Percentiles rank a stretch among this genome's conserved stretches.
Conservation (phyloP, 495 filamentous ascomycete genomes). For the Neurospora sp. region DNA sequence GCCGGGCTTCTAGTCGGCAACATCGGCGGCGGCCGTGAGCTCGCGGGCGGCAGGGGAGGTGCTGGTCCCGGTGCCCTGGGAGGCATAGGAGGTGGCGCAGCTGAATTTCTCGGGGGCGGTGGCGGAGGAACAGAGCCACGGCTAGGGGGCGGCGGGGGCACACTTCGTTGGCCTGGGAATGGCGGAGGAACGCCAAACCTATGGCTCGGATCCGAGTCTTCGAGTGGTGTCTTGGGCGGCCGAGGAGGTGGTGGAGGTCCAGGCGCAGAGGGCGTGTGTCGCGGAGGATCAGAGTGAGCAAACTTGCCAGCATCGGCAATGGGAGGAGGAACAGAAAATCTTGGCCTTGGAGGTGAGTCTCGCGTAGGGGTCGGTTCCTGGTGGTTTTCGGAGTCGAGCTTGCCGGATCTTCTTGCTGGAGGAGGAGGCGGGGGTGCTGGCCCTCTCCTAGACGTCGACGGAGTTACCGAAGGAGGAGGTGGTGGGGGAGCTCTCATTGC, state of each 20-base stretch:
- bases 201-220: slow-evolving; percentile 41
- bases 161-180: slow-evolving; percentile 59
- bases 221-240: slow-evolving; percentile 77
- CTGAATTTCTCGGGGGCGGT: slow-evolving; percentile 47
- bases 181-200: slow-evolving; percentile 76
- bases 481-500: slow-evolving; percentile 45
- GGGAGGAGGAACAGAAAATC: slow-evolving; percentile 76
- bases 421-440: slow-evolving; percentile 81
- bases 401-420: slow-evolving; percentile 52
- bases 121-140: slow-evolving; percentile 57
- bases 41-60: slow-evolving; percentile 49
- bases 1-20: slow-evolving; percentile 26
- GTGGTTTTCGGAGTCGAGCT: slow-evolving; percentile 26
- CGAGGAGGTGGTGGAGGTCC: slow-evolving; percentile 79
- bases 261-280: slow-evolving; percentile 50
- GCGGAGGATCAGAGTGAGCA: slow-evolving; percentile 44
- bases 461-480: slow-evolving; percentile 38
- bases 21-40: slow-evolving; percentile 32
- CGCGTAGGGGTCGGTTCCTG: slow-evolving; percentile 47
- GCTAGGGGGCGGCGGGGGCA: slow-evolving; percentile 67
- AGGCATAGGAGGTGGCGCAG: slow-evolving; percentile 49
- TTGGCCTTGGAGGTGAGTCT: slow-evolving; percentile 48
- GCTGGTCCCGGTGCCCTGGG: slow-evolving; percentile 57
- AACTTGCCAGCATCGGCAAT: slow-evolving; percentile 80
- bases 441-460: slow-evolving; percentile 52